Percentiles rank a stretch among this genome's conserved stretches.
Evolutionary conservation across 2,329 filamentous ascomycete species (phyloP).

Genomic region (Botrytis elliptica): DNA sequence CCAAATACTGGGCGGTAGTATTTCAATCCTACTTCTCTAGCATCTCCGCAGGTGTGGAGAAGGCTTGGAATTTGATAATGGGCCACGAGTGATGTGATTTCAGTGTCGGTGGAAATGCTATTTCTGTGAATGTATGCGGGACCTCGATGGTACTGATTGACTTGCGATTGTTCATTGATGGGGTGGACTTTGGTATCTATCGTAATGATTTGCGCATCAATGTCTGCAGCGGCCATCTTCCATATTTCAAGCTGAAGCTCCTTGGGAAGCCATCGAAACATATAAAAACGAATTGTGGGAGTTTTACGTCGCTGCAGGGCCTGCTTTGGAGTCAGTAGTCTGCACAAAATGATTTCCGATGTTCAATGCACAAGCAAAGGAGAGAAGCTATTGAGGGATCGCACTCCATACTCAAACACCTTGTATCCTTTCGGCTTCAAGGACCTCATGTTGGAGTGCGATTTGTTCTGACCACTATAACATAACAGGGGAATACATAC

Average conservation of each 20-base stretch:
- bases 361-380: not conserved
- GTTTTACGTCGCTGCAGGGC: not conserved
- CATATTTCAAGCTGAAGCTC: constrained; percentile 6
- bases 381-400: not conserved
- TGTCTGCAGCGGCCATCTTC: not conserved
- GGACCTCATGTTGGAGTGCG: not conserved
- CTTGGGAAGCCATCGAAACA: not conserved
- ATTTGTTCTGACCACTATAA: not conserved
- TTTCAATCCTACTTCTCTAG: not conserved
- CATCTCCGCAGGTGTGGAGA: not conserved
- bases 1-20: not conserved
- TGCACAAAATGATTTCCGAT: not conserved
- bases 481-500: not conserved
- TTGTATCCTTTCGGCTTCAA: not conserved
- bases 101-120: not conserved
- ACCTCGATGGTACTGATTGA: not conserved
- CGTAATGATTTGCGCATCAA: constrained; percentile 1
- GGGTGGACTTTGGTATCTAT: not conserved
- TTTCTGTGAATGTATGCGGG: not conserved
- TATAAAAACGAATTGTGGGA: not conserved
- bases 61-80: not conserved
- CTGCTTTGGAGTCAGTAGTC: not conserved
- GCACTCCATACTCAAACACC: not conserved
- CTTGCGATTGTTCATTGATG: not conserved
- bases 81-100: not conserved